Evolutionary conservation across 345 rosid species (phyloP).

Genomic region (Gossypium herbaceum): DNA sequence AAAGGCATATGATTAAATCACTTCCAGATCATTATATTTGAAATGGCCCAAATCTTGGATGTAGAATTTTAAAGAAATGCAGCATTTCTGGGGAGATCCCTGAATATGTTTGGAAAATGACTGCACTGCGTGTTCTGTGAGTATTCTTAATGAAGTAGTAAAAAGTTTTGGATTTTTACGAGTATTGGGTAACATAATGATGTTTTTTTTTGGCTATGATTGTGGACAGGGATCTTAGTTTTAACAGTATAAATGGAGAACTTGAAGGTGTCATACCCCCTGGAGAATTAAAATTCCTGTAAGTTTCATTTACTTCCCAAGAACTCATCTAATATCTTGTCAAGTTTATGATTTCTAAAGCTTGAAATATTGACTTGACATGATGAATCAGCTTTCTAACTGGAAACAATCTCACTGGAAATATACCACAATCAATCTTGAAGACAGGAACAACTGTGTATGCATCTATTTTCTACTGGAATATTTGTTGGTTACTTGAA

Average conservation of each 20-base stretch:
- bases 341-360: neutral
- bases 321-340: neutral
- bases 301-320: neutral
- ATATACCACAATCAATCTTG: slow-evolving; percentile 25
- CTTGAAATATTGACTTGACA: neutral
- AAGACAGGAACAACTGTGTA: slow-evolving; percentile 29
- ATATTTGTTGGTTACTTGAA: neutral
- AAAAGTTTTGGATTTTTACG: neutral
- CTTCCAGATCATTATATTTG: neutral
- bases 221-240: slow-evolving; percentile 32
- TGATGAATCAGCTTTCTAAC: slow-evolving; percentile 25
- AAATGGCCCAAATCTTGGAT: neutral
- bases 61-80: slow-evolving; percentile 36
- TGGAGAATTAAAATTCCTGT: slow-evolving; percentile 14
- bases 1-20: neutral
- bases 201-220: neutral
- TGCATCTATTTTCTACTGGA: slow-evolving; percentile 3
- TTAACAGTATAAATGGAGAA: slow-evolving; percentile 19
- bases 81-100: slow-evolving; percentile 32
- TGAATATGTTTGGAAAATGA: slow-evolving; percentile 28
- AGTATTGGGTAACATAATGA: neutral
- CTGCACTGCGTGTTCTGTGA: slow-evolving; percentile 22
- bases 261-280: slow-evolving; percentile 14
- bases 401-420: slow-evolving; percentile 24
- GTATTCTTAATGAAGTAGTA: neutral